These are phyloP conservation scores for Keithomyces neogunnii DNA, from an alignment of 2,329 filamentous ascomycete genomes.

Conservation along the genomic window DNA sequence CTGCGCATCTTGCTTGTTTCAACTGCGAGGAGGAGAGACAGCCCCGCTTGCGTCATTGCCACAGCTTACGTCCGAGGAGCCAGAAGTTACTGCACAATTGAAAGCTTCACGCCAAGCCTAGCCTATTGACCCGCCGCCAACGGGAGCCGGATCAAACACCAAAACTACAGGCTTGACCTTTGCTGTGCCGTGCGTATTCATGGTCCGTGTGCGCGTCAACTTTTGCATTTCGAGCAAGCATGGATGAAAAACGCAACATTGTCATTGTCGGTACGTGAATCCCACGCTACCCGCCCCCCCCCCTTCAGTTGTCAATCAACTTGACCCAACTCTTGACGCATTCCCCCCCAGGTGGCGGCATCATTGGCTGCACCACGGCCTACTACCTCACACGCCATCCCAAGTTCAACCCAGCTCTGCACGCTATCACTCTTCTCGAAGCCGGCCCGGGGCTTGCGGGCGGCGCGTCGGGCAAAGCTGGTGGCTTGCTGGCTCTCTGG, in stretches of 20 bases:
- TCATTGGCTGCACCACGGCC: conserved; percentile 85
- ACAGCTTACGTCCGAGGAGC: background rate
- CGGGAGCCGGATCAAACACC: too few relatives aligned
- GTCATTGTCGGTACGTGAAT: conserved; percentile 38
- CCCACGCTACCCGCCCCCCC: conserved; percentile 3
- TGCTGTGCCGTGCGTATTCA: background rate
- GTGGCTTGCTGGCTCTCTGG: conserved; percentile 83
- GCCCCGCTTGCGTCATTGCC: conserved; percentile 7
- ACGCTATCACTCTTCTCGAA: conserved; percentile 81
- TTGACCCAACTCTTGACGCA: background rate
- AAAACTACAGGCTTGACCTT: background rate
- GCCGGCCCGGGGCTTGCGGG: conserved; percentile 73
- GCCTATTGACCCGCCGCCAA: background rate
- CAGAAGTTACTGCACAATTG: background rate
- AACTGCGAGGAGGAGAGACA: background rate
- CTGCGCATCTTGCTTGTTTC: too few relatives aligned
- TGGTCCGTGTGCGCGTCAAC: background rate
- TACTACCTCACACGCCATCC: conserved; percentile 87
- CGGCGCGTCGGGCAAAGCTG: conserved; percentile 92
- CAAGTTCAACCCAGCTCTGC: conserved; percentile 63
- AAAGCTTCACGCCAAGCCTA: background rate
- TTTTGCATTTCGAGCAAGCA: conserved; percentile 6
- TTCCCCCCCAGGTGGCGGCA: conserved; percentile 62
- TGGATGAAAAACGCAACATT: conserved; percentile 34
- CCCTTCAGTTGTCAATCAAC: too few relatives aligned